These are phyloP conservation scores for Moesziomyces sp. DNA, from an alignment of 1,284 basidiomycete species.

Conservation along the genomic window DNA sequence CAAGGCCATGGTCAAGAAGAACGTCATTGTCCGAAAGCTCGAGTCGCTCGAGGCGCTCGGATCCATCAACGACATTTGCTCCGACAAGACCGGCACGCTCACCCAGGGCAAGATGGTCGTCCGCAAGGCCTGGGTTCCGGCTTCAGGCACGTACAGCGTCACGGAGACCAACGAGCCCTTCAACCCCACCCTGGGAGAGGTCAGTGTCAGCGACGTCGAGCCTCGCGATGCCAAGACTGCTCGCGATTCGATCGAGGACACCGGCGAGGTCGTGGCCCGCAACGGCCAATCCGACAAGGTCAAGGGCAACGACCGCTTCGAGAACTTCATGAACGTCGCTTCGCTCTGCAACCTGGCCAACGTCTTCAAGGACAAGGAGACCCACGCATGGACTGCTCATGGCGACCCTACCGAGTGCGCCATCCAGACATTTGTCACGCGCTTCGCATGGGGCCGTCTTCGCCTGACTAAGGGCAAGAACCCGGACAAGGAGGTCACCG, in stretches of 20 bases:
- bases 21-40: conserved; percentile 72
- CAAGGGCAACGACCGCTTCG: conserved; percentile 44
- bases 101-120: conserved; percentile 67
- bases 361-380: conserved; percentile 65
- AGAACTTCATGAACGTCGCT: conserved; percentile 61
- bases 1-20: conserved; percentile 72
- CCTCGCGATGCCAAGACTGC: conserved; percentile 32
- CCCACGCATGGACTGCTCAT: conserved; percentile 73
- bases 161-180: conserved; percentile 64
- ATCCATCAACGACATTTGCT: conserved; percentile 66
- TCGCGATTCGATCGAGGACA: conserved; percentile 44
- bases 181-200: conserved; percentile 68
- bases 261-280: conserved; percentile 68
- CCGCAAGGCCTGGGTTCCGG: conserved; percentile 63
- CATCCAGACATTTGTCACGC: conserved; percentile 75
- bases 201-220: conserved; percentile 64
- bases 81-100: conserved; percentile 67
- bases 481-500: conserved; percentile 42
- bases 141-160: conserved; percentile 59
- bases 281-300: conserved; percentile 55
- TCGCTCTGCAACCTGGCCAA: conserved; percentile 67
- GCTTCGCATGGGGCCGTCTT: conserved; percentile 63
- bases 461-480: conserved; percentile 54
- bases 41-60: conserved; percentile 66
- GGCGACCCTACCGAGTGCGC: conserved; percentile 77